phyloP scores from a whole-genome alignment of 2,329 filamentous ascomycete genomes.

The Alternaria brassicae region DNA sequence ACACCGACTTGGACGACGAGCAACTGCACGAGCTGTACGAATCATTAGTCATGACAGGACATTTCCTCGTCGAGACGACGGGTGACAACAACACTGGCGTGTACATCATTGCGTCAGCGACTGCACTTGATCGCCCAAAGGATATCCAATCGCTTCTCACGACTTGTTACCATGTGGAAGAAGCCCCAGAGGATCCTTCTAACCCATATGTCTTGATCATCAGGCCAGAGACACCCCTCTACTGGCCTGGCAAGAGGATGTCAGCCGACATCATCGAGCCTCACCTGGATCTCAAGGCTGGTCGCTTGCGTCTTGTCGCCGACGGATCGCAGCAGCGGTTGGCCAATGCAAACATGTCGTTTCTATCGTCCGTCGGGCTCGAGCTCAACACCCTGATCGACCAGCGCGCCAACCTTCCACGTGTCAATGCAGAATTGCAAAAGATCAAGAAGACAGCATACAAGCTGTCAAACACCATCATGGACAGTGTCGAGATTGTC shows the following conservation, averaged over 20 bases:
- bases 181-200: conserved; percentile 72
- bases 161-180: conserved; percentile 75
- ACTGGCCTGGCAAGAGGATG: conserved; percentile 82
- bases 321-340: conserved; percentile 83
- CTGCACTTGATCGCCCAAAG: conserved; percentile 74
- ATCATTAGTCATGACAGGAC: conserved; percentile 78
- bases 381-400: conserved; percentile 90
- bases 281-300: conserved; percentile 82
- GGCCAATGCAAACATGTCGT: conserved; percentile 76
- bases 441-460: conserved; percentile 96
- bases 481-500: conserved; percentile 97
- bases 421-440: conserved; percentile 88
- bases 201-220: conserved; percentile 88
- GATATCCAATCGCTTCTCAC: conserved; percentile 88
- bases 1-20: conserved; percentile 70
- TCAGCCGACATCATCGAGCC: conserved; percentile 76
- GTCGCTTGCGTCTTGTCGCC: conserved; percentile 86
- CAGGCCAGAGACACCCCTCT: conserved; percentile 77
- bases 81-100: conserved; percentile 74
- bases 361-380: conserved; percentile 79
- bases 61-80: conserved; percentile 81
- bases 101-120: conserved; percentile 84
- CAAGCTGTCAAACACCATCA: conserved; percentile 96
- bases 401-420: conserved; percentile 88
- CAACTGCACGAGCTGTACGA: conserved; percentile 80